A percentile compares a stretch with the other conserved stretches of the same genome.
Evolutionary conservation across 148 eudicot genomes (phyloP).

Genomic region (Spergularia marina): DNA sequence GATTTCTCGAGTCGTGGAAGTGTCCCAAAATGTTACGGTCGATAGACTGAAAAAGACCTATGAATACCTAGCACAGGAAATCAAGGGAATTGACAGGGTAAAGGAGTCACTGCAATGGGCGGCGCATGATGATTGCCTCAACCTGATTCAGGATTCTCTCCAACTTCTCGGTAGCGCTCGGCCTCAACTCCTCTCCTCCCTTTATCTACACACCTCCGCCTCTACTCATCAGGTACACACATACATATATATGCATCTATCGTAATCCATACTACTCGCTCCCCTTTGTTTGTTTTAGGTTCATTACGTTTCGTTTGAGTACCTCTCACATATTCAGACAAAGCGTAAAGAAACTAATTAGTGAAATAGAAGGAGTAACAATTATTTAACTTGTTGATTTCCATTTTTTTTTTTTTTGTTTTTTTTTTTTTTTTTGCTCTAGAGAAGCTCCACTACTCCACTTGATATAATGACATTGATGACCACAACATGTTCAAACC

Average conservation of each 20-base stretch:
- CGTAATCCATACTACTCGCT: too few species aligned
- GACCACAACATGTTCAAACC: conserved; percentile 47
- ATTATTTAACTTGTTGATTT: too few species aligned
- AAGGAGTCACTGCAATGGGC: background rate
- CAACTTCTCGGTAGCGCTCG: conserved; percentile 10
- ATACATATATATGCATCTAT: too few species aligned
- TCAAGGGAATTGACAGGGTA: background rate
- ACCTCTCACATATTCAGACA: too few species aligned
- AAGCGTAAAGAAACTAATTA: too few species aligned
- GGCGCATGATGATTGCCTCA: conserved; percentile 14
- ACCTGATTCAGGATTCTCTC: conserved; percentile 10
- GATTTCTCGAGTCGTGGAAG: background rate
- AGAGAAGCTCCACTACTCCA: background rate
- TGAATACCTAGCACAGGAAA: background rate
- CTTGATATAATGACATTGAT: conserved; percentile 67
- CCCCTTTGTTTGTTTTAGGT: too few species aligned
- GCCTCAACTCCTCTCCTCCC: background rate
- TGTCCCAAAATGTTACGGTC: background rate
- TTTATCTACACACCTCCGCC: too few species aligned
- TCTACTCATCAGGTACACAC: too few species aligned
- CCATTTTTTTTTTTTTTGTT: too few species aligned
- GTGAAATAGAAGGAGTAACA: too few species aligned
- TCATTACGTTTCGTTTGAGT: too few species aligned
- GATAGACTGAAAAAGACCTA: background rate
- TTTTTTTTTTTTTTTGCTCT: too few species aligned